Conservation (phyloP, 345 rosid species). For the Pugionium cornutum region DNA sequence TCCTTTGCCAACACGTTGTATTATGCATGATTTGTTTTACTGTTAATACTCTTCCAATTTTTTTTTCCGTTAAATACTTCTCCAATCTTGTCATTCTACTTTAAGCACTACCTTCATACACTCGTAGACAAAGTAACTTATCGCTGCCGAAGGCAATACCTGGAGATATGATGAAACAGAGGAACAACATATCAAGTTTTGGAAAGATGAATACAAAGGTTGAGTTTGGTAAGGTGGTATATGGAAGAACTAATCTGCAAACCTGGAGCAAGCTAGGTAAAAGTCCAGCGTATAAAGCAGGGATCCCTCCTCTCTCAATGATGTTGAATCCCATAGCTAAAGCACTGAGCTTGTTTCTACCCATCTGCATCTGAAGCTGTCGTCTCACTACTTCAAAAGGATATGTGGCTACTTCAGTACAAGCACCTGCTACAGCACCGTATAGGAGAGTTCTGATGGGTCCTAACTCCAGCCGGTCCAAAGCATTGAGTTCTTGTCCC, state of each 20-base stretch:
- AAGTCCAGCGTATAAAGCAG: slow-evolving; percentile 85
- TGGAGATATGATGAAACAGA: slow-evolving; percentile 38
- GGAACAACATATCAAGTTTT: slow-evolving; percentile 12
- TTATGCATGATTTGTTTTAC: slow-evolving; percentile 10
- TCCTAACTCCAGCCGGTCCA: slow-evolving; percentile 79
- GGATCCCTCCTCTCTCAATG: slow-evolving; percentile 77
- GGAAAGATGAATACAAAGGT: not conserved
- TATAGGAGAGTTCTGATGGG: slow-evolving; percentile 73
- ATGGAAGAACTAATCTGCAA: slow-evolving; percentile 27
- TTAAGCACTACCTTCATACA: slow-evolving; percentile 88
- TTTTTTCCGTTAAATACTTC: not conserved
- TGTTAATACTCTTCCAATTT: slow-evolving; percentile 1
- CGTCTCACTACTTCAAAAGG: slow-evolving; percentile 95
- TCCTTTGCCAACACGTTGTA: slow-evolving; percentile 3
- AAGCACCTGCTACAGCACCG: slow-evolving; percentile 86
- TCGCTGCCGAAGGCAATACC: slow-evolving; percentile 93
- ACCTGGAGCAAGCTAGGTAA: slow-evolving; percentile 94
- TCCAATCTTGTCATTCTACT: slow-evolving; percentile 51
- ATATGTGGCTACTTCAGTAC: slow-evolving; percentile 92
- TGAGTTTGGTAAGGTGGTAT: not conserved
- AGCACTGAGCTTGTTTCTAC: slow-evolving; percentile 57
- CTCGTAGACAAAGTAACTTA: slow-evolving; percentile 82
- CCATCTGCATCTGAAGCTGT: slow-evolving; percentile 87
- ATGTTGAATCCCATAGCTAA: slow-evolving; percentile 67
- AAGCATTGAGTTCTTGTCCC: slow-evolving; percentile 65